Evolutionary conservation across 257 asterid species (phyloP).

Genomic region (Nicotiana obtusifolia): DNA sequence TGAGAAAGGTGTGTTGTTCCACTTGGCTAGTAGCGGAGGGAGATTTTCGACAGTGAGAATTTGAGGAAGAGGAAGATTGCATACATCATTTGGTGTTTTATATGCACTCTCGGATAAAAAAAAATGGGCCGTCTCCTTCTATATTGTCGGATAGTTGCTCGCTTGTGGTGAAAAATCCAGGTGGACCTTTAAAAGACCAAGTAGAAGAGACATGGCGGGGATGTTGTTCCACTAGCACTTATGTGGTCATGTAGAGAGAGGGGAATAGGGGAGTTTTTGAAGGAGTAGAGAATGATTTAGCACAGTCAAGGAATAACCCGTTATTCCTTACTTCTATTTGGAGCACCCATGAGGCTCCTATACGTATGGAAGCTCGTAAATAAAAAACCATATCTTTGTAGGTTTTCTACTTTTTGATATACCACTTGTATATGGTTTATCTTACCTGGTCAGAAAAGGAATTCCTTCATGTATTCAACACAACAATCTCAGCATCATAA

Average conservation of each 20-base stretch:
- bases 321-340: background rate
- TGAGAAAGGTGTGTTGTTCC: no score
- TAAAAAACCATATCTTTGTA: background rate
- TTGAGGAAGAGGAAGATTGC: no score
- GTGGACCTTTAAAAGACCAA: no score
- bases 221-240: no score
- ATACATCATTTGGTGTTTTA: no score
- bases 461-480: background rate
- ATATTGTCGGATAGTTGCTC: no score
- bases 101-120: no score
- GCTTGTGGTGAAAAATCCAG: no score
- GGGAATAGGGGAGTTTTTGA: background rate
- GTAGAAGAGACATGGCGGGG: no score
- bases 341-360: background rate
- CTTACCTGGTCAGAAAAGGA: background rate
- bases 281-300: background rate
- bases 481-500: background rate
- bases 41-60: no score
- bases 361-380: background rate
- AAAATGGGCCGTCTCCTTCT: no score
- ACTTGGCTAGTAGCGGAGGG: no score
- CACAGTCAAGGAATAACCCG: background rate
- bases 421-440: background rate
- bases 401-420: background rate
- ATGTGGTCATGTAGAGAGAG: background rate